Percentiles rank a stretch among this genome's conserved stretches.
phyloP scores from a whole-genome alignment of 441 rosid genomes.

The Adansonia madagascariensis region DNA sequence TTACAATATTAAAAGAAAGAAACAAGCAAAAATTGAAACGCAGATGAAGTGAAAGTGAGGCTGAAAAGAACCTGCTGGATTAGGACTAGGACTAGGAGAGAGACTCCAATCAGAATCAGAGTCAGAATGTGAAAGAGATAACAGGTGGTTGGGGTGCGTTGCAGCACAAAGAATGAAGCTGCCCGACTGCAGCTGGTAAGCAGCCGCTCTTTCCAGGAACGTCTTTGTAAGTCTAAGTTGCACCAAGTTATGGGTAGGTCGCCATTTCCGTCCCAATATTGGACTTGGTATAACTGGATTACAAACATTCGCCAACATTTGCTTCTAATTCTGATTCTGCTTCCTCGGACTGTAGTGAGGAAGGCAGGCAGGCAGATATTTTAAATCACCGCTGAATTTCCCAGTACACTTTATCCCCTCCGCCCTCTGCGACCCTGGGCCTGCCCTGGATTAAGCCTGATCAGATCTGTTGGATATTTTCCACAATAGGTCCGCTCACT shows the following conservation, averaged over 20 bases:
- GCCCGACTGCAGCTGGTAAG: constrained; percentile 6
- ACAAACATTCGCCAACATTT: constrained; percentile 8
- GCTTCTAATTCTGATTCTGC: background rate
- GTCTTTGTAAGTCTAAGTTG: too few species aligned
- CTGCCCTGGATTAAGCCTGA: background rate
- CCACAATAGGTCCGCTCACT: too few species aligned
- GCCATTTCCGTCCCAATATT: constrained; percentile 1
- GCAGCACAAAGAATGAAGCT: constrained; percentile 16
- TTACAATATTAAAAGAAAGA: background rate
- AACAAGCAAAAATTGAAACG: background rate
- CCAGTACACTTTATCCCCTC: too few species aligned
- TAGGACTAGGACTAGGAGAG: constrained; percentile 7
- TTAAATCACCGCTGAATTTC: too few species aligned
- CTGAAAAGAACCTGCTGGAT: background rate
- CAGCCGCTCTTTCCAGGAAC: constrained; percentile 4
- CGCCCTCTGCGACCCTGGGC: too few species aligned
- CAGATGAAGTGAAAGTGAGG: background rate
- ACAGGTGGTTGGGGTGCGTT: constrained; percentile 11
- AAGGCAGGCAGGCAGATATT: too few species aligned
- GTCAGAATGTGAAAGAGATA: constrained; percentile 2
- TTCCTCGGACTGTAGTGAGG: background rate
- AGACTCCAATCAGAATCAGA: constrained; percentile 13
- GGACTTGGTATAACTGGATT: constrained; percentile 1
- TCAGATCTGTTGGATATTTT: background rate
- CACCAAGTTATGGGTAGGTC: background rate